Evolutionary conservation across 257 asterid genomes (phyloP), one percentile per base, ranked within the genome.

Genomic region (Nicotiana obtusifolia): DNA sequence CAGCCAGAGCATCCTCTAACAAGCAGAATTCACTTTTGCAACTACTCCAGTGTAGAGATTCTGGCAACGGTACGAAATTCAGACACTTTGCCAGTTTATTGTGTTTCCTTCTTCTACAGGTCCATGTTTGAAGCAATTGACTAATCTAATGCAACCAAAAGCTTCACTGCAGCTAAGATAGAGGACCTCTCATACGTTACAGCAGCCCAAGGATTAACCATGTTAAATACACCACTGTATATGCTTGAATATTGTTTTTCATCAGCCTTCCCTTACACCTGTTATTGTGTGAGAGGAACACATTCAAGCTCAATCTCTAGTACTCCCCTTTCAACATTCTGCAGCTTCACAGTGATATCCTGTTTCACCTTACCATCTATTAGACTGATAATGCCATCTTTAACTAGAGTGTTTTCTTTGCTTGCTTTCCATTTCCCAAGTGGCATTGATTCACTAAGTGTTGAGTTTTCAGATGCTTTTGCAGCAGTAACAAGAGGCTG

Each of bases 251-350:
- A 47, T 16, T 33, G 13, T 19, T 24, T 41, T 9, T 47, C 28
- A 5, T 53, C 44, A 16, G 16, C 62, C 30, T 47, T 75, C 53
- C 60, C 35, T 20, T 37, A 30, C 31, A n/a, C 30, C 20, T 52
- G 83, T 83, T 90, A 95, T 86, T 95, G 98, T 24, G 92, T 90
- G 82, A 95, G 97, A 68, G 95, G 95, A 64, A 95, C 86, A n/a
- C 99, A 93, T 88, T 95, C 99, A 49, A 95, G 97, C 90, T 92
- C 98, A 17, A 93, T 90, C 82, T 95, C 98, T 52, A 95, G 84
- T 44, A 88, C 86, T 80, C 98, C 98, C 56, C 95, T 80, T 84
- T 93, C 99, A 35, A 93, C 99, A 60, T 92, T 89, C 86, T 90
- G 97, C 84, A 95, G 85, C 91, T 90, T 90, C 41, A 95, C 89